Evolutionary conservation across 139 green algal species (phyloP).

Genomic region (Volvox africanus): DNA sequence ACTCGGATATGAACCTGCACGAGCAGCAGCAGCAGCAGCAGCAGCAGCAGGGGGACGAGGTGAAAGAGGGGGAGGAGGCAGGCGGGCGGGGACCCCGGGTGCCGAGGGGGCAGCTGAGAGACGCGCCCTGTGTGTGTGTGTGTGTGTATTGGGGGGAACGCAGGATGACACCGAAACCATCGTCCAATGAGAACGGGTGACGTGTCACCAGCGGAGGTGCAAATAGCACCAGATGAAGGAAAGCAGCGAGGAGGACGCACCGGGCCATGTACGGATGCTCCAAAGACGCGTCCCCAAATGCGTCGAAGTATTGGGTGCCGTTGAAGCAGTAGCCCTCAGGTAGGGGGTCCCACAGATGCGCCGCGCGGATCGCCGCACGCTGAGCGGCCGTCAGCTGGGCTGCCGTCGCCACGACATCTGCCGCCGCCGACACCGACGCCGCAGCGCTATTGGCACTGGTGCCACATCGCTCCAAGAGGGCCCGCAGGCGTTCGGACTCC

Average conservation of each 20-base stretch:
- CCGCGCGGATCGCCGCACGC: slow-evolving; percentile 34
- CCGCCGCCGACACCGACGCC: background rate
- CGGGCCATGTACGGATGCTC: slow-evolving; percentile 48
- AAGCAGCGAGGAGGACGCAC: background rate
- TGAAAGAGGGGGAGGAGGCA: too few relatives aligned
- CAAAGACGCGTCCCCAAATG: slow-evolving; percentile 50
- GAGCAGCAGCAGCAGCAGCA: too few relatives aligned
- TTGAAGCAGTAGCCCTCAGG: slow-evolving; percentile 60
- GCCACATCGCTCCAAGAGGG: background rate
- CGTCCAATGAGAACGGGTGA: too few relatives aligned
- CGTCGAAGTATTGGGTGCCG: slow-evolving; percentile 52
- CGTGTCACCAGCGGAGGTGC: too few relatives aligned
- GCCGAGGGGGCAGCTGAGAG: too few relatives aligned
- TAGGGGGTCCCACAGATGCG: slow-evolving; percentile 48
- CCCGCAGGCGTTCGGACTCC: background rate
- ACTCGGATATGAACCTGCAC: slow-evolving; percentile 35
- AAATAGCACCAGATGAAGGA: too few relatives aligned
- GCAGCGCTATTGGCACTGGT: background rate
- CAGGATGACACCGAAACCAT: background rate
- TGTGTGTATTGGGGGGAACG: too few relatives aligned
- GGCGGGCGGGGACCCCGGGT: background rate
- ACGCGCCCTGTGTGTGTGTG: too few relatives aligned
- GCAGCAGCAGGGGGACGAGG: too few relatives aligned
- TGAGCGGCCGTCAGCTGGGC: slow-evolving; percentile 38
- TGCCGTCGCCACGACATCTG: background rate